Conservation (phyloP, 768 basidiomycete genomes). For the Lactarius hatsudake region DNA sequence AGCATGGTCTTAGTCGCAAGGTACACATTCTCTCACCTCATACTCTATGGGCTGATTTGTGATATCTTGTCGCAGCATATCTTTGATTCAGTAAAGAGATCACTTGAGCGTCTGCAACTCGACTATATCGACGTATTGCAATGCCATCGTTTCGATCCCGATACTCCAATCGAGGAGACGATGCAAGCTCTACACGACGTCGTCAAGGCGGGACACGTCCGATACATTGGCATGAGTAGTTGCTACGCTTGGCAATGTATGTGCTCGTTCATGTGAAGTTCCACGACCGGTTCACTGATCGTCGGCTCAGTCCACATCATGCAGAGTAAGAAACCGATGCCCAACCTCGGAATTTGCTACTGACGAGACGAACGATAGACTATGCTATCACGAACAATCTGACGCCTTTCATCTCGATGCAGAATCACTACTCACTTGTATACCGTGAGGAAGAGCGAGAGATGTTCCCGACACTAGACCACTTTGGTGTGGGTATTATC, state of each 20-base stretch:
- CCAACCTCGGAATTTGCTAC: constrained; percentile 14
- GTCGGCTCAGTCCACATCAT: constrained; percentile 18
- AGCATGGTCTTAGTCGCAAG: constrained; percentile 39
- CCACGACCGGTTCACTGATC: constrained; percentile 16
- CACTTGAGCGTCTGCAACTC: constrained; percentile 63
- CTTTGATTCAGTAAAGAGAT: constrained; percentile 64
- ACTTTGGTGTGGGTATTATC: constrained; percentile 25
- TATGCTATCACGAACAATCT: constrained; percentile 24
- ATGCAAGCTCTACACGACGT: constrained; percentile 42
- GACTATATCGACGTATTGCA: constrained; percentile 78
- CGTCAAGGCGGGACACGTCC: constrained; percentile 38
- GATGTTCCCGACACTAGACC: constrained; percentile 35
- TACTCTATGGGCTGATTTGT: neutral
- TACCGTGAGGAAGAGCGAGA: constrained; percentile 43
- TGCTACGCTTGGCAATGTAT: constrained; percentile 34
- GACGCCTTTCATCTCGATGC: constrained; percentile 26
- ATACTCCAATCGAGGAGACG: constrained; percentile 35
- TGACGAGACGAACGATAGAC: constrained; percentile 23
- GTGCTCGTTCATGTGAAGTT: constrained; percentile 9
- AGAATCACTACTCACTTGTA: constrained; percentile 34
- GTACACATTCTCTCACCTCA: constrained; percentile 19
- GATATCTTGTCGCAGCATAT: constrained; percentile 49
- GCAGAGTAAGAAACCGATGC: constrained; percentile 16
- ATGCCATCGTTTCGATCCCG: constrained; percentile 39
- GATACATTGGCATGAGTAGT: constrained; percentile 36